Evolutionary conservation across 495 filamentous ascomycete species (phyloP).

Genomic region (Chaetomium fimeti): DNA sequence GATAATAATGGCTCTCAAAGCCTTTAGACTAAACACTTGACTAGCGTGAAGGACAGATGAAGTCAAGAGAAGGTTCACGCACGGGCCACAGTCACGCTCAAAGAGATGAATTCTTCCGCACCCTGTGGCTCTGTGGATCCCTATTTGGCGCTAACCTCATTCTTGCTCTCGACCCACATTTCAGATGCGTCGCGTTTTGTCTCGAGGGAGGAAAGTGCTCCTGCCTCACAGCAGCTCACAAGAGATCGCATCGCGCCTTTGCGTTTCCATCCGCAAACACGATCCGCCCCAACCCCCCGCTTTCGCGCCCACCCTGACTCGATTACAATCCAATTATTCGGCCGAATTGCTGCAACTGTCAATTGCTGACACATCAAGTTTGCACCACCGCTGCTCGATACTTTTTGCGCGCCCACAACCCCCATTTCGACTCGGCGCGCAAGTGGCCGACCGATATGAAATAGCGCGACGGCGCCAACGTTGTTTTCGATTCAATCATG

Average conservation of each 20-base stretch:
- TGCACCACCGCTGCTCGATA: not conserved
- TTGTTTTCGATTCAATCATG: conserved; percentile 35
- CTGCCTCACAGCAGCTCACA: conserved; percentile 13
- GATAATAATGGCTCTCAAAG: too few species aligned
- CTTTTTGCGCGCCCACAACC: not conserved
- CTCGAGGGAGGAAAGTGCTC: conserved; percentile 18
- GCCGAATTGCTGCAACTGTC: not conserved
- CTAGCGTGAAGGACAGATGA: not conserved
- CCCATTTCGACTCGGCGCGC: not conserved
- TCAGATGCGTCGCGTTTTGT: conserved; percentile 28
- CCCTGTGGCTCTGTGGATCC: not conserved
- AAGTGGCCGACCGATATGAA: conserved; percentile 20
- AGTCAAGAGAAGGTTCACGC: not conserved
- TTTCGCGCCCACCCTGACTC: not conserved
- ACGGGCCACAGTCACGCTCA: not conserved
- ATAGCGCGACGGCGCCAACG: conserved; percentile 21
- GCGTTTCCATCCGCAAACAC: not conserved
- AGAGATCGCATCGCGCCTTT: not conserved
- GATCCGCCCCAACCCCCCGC: not conserved
- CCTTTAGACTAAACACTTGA: too few species aligned
- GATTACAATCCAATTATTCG: not conserved
- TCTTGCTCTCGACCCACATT: conserved; percentile 4
- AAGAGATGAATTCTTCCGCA: too few species aligned
- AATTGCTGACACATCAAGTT: not conserved
- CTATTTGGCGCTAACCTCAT: conserved; percentile 12